Conservation (phyloP, 2,329 filamentous ascomycete genomes). For the Fonsecaea pedrosoi region DNA sequence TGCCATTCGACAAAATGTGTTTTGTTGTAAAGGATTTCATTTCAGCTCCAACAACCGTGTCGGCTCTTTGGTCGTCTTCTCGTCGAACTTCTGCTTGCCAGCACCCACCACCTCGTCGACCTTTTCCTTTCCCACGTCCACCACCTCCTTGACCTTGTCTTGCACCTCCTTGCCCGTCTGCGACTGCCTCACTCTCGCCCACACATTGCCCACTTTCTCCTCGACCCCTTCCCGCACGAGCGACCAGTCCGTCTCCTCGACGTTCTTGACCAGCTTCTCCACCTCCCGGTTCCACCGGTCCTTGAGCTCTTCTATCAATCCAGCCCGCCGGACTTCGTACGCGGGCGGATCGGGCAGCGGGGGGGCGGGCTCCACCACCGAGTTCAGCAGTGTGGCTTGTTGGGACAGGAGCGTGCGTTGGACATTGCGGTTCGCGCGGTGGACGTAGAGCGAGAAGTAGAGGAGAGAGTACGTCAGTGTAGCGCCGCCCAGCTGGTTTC, state of each 20-base stretch:
- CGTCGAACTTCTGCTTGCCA: constrained; percentile 19
- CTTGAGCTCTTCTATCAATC: constrained; percentile 71
- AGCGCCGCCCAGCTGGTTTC: constrained; percentile 71
- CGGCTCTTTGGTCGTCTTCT: constrained; percentile 19
- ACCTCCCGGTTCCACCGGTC: constrained; percentile 80
- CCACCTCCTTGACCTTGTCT: constrained; percentile 12
- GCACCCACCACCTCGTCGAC: constrained; percentile 7
- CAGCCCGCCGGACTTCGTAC: constrained; percentile 57
- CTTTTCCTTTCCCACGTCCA: constrained; percentile 3
- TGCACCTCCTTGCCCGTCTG: constrained; percentile 25
- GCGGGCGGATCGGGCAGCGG: constrained; percentile 39
- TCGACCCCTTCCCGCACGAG: constrained; percentile 31
- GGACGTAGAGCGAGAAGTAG: constrained; percentile 73
- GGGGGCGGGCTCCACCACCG: constrained; percentile 46
- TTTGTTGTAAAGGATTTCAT: constrained; percentile 14
- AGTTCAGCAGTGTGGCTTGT: constrained; percentile 52
- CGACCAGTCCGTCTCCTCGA: constrained; percentile 70
- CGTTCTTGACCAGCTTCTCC: constrained; percentile 68
- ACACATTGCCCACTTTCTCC: constrained; percentile 31
- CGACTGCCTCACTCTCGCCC: constrained; percentile 26
- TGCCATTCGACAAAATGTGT: too few relatives aligned
- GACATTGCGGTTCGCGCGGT: constrained; percentile 69
- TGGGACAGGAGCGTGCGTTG: constrained; percentile 54
- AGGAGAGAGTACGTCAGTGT: constrained; percentile 75
- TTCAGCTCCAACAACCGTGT: constrained; percentile 31